Evolutionary conservation across 306 rosid genomes (phyloP).

Genomic region (Morella rubra): DNA sequence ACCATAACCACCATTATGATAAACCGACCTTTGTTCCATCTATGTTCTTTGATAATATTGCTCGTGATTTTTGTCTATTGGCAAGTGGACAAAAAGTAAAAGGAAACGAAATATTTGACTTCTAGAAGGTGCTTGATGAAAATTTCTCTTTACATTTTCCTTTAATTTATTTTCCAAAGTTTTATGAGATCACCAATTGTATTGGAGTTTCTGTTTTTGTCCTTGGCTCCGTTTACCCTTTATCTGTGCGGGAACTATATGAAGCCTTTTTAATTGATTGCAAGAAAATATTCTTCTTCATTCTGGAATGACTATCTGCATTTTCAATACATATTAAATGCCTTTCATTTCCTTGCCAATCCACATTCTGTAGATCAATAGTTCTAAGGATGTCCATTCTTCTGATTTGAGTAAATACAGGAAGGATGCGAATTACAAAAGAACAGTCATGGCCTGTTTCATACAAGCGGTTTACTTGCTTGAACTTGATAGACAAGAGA

Average conservation of each 20-base stretch:
- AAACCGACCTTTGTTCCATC: background rate
- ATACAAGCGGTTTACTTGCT: conserved; percentile 89
- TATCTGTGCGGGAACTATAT: too few relatives aligned
- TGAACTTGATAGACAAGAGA: conserved; percentile 90
- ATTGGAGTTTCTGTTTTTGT: background rate
- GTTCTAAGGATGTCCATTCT: conserved; percentile 5
- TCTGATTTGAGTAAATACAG: conserved; percentile 38
- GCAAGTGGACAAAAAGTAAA: background rate
- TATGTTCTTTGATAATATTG: background rate
- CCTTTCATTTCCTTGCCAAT: background rate
- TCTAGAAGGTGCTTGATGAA: background rate
- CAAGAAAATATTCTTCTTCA: too few relatives aligned
- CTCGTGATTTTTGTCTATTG: too few relatives aligned
- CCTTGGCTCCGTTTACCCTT: too few relatives aligned
- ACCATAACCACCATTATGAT: background rate
- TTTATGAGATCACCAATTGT: background rate
- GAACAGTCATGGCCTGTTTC: conserved; percentile 88
- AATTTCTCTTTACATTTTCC: background rate
- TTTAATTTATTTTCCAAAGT: background rate
- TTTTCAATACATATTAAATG: background rate
- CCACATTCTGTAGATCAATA: background rate
- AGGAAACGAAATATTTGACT: background rate
- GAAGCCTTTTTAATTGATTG: background rate
- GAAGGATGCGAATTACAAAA: conserved; percentile 73
- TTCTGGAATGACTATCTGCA: background rate